Percentiles rank a stretch among this genome's conserved stretches.
Conservation (phyloP, 1,139 yeast species). For the Yarrowia galli region DNA sequence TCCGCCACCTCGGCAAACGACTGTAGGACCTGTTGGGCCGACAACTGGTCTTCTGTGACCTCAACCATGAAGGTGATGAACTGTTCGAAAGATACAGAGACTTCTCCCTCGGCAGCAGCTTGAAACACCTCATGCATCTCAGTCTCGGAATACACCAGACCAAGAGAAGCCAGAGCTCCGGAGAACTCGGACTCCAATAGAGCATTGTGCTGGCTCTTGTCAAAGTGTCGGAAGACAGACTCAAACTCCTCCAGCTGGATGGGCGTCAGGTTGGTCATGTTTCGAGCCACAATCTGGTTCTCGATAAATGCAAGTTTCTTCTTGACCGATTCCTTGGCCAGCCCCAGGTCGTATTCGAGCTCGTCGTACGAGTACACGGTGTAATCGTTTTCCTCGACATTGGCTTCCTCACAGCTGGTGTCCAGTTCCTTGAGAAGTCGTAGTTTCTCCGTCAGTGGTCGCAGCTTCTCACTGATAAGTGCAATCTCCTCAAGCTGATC, state of each 20-base stretch:
- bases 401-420: slow-evolving; percentile 50
- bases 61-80: slow-evolving; percentile 54
- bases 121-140: slow-evolving; percentile 53
- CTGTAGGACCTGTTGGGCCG: slow-evolving; percentile 53
- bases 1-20: slow-evolving; percentile 54
- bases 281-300: slow-evolving; percentile 54
- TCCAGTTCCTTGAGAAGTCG: slow-evolving; percentile 47
- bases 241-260: slow-evolving; percentile 55
- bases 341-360: slow-evolving; percentile 53
- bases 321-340: slow-evolving; percentile 52
- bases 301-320: slow-evolving; percentile 54
- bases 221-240: slow-evolving; percentile 54
- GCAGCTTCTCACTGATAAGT: slow-evolving; percentile 48
- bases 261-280: slow-evolving; percentile 54
- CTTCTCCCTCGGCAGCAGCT: slow-evolving; percentile 47
- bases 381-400: slow-evolving; percentile 54
- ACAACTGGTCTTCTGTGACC: slow-evolving; percentile 53
- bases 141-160: slow-evolving; percentile 51
- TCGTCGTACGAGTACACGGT: slow-evolving; percentile 54
- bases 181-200: slow-evolving; percentile 52
- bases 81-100: slow-evolving; percentile 51
- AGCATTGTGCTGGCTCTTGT: slow-evolving; percentile 50
- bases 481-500: slow-evolving; percentile 51
- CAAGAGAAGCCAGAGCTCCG: slow-evolving; percentile 54
- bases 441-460: slow-evolving; percentile 49